Base-by-base conservation (phyloP, 139 green algal species). In the Desmodesmus armatus region DNA sequence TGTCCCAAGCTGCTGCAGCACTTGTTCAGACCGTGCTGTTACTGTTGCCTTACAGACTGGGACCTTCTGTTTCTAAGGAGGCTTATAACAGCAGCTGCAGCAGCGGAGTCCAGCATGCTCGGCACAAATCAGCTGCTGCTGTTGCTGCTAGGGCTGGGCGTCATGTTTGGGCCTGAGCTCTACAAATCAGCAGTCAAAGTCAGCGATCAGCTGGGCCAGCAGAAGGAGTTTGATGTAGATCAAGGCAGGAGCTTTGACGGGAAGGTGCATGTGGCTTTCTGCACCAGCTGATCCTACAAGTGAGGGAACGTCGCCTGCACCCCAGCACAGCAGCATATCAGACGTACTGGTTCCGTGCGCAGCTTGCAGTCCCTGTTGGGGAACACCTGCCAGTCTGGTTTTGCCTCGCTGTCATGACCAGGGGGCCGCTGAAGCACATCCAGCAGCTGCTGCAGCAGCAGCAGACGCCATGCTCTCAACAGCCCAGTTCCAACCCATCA, bases 271-370 rank as follows among this genome's bases (percentile, higher is more conserved):
- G 88, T 96, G 31, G 72, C 75, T 11, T 96, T 90, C 84, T 96
- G 93, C 79, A 90, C 78, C 43, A 87, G 44, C 74, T 96, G 93
- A 96, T 92, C 87, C 60, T 94, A 91, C 84, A 94, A 85, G 86
- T 92, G 51, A 67, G 80, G n/a, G n/a, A n/a, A 33, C 75, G 29
- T 13, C 3, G 23, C 29, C 3, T 60, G 71, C 39, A 37, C 33
- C 25, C 62, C 6, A 65, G 21, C 25, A 66, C 37, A 49, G 17
- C 31, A 40, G 65, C 70, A 31, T 27, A 5, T 11, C 53, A 43
- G 19, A 27, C 43, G 5, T 9, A 23, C 43, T 49, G 63, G 37
- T 21, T 11, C 71, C 35, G 29, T n/a, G n/a, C n/a, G n/a, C n/a
- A n/a, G n/a, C n/a, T n/a, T n/a, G n/a, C n/a, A n/a, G n/a, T n/a